Percentiles rank a stretch among this genome's conserved stretches.
Evolutionary conservation across 768 basidiomycete genomes (phyloP).

Genomic region (Leccinum broughii): DNA sequence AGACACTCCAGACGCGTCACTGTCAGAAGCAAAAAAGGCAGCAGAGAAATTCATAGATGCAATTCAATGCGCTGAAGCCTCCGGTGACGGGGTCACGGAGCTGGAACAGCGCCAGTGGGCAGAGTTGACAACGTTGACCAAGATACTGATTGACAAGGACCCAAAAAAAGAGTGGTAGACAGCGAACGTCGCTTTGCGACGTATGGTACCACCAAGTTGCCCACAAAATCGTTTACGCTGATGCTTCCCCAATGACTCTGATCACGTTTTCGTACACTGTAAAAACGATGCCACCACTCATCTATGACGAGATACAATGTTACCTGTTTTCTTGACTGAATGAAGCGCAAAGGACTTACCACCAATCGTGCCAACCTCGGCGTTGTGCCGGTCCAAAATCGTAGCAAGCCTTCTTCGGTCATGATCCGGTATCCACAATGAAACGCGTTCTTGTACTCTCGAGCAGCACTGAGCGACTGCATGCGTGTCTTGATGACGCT

Average conservation of each 20-base stretch:
- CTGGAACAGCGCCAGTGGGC: conserved; percentile 21
- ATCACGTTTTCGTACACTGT: conserved; percentile 88
- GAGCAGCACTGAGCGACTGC: conserved; percentile 85
- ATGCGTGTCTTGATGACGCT: conserved; percentile 98
- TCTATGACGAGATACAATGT: conserved; percentile 40
- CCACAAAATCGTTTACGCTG: conserved; percentile 5
- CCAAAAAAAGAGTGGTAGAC: neutral
- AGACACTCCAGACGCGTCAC: conserved; percentile 1
- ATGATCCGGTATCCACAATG: conserved; percentile 95
- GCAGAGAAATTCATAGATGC: conserved; percentile 15
- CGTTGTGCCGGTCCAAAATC: conserved; percentile 97
- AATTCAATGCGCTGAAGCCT: conserved; percentile 12
- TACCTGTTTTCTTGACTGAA: neutral
- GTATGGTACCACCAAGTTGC: neutral
- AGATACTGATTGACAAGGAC: conserved; percentile 15
- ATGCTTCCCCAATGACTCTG: conserved; percentile 39
- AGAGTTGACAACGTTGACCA: conserved; percentile 21
- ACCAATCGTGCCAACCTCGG: conserved; percentile 84
- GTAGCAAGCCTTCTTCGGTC: conserved; percentile 87
- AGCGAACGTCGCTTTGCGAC: neutral
- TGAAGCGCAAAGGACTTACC: conserved; percentile 44
- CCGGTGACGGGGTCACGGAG: conserved; percentile 12
- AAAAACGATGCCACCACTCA: conserved; percentile 93
- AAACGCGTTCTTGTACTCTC: conserved; percentile 90
- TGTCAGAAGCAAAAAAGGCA: conserved; percentile 10